Evolutionary conservation across 176 grass and related monocot genomes (phyloP), one percentile per base, ranked within the genome.

Genomic region (Carex cristatella): DNA sequence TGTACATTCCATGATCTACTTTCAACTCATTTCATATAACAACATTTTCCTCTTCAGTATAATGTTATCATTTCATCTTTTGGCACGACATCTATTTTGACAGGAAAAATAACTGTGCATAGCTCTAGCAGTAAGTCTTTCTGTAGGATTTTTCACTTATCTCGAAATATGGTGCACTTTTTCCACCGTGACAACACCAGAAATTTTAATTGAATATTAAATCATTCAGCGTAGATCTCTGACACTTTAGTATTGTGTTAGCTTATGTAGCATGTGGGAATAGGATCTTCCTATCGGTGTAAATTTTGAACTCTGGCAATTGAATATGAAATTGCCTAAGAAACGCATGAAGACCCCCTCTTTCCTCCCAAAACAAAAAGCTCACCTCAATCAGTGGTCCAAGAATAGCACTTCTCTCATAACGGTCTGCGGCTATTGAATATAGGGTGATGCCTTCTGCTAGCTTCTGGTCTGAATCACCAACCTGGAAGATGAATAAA

Each of bases 381-480:
- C 93, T 90, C 80, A 94, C 95, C 82, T 93, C 92, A 70, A 98
- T 94, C 66, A 95, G 86, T 42, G 93, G 83, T 61, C 93, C 93
- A 89, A 98, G 93, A 89, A 98, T 95, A 9, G 89, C 91, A 79
- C 83, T 59, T 79, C 92, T 98, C 49, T 88, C 89, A 88, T 93
- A 90, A 61, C 89, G 89, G 19, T 98, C 93, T 61, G 93, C 88
- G 11, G 85, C 86, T 87, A 98, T 93, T 65, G 95, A 98, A 87
- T 88, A 98, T 1, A 98, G 85, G 87, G 95, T 86, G 81, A 98
- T 98, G 66, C 91, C 95, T 85, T 98, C 95, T 32, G 95, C 87
- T 87, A 98, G 80, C 76, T 98, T 95, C 79, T 98, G 95, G 57
- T 98, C 91, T 69, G 89, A 89, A 60, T 98, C 95, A 87, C 95